Evolutionary conservation across 1,139 yeast species (phyloP).

Genomic region (Suhomyces yuchorum): DNA sequence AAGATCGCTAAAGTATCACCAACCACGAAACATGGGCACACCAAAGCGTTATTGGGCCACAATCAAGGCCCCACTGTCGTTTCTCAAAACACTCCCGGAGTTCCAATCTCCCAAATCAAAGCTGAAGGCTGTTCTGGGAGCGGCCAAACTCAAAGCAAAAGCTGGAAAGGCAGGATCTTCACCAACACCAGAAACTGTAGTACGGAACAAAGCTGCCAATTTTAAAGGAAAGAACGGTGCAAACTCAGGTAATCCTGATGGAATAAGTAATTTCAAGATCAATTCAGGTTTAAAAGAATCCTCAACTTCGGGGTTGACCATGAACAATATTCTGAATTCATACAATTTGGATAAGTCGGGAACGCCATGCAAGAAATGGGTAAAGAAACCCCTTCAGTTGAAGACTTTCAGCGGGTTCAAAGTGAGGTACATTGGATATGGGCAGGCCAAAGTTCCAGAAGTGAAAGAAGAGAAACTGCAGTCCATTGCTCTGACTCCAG

Average conservation of each 20-base stretch:
- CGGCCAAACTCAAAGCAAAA: conserved; percentile 15
- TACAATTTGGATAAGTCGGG: conserved; percentile 52
- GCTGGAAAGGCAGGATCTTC: conserved; percentile 18
- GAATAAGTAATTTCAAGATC: conserved; percentile 31
- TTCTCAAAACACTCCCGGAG: conserved; percentile 38
- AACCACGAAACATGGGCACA: conserved; percentile 28
- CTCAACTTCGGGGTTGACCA: conserved; percentile 46
- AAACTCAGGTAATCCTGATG: conserved; percentile 7
- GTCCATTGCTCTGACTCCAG: conserved; percentile 10
- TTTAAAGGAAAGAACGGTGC: conserved; percentile 11
- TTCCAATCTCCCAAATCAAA: conserved; percentile 37
- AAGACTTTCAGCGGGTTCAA: conserved; percentile 61
- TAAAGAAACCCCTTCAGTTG: conserved; percentile 45
- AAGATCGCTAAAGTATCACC: neutral
- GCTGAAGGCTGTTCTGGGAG: conserved; percentile 24
- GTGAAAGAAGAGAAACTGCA: conserved; percentile 7
- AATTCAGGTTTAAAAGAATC: conserved; percentile 46
- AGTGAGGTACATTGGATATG: conserved; percentile 48
- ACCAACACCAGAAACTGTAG: conserved; percentile 24
- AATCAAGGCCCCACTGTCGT: conserved; percentile 32
- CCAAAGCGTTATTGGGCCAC: conserved; percentile 39
- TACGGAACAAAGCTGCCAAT: conserved; percentile 10
- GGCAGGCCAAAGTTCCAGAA: conserved; percentile 12
- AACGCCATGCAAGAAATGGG: conserved; percentile 54
- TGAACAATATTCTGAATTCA: conserved; percentile 36